These are phyloP conservation scores for Kwoniella bestiolae DNA, from an alignment of 768 basidiomycete species.

Conservation along the genomic window DNA sequence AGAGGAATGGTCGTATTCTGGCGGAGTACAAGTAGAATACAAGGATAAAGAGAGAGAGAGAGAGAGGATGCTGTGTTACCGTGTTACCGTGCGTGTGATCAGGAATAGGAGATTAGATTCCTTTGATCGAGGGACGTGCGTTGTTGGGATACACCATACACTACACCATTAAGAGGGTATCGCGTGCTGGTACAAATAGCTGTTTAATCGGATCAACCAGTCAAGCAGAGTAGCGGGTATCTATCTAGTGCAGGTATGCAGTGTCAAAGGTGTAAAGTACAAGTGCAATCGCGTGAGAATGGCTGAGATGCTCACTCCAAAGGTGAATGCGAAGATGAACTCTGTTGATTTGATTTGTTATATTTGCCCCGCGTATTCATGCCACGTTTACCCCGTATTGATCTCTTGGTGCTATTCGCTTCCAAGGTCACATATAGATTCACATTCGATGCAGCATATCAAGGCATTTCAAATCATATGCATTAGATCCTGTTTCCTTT, in stretches of 20 bases:
- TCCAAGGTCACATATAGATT: no score
- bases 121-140: constrained; percentile 1
- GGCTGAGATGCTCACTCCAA: not conserved
- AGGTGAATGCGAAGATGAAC: not conserved
- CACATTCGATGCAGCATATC: not conserved
- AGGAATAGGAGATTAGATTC: not conserved
- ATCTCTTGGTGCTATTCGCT: not conserved
- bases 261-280: not conserved
- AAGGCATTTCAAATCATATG: constrained; percentile 4
- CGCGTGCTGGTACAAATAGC: no score
- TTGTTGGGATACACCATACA: not conserved
- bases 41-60: not conserved
- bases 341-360: no score
- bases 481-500: not conserved
- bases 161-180: no score
- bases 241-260: no score
- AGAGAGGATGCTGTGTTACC: not conserved
- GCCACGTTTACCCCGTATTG: constrained; percentile 6
- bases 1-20: constrained; percentile 2
- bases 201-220: no score
- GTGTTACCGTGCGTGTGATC: not conserved
- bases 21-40: not conserved
- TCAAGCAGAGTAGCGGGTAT: no score
- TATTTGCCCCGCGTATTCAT: constrained; percentile 1
- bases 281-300: not conserved